Evolutionary conservation across 2,329 filamentous ascomycete genomes (phyloP).

Genomic region (Xylaria sp.): DNA sequence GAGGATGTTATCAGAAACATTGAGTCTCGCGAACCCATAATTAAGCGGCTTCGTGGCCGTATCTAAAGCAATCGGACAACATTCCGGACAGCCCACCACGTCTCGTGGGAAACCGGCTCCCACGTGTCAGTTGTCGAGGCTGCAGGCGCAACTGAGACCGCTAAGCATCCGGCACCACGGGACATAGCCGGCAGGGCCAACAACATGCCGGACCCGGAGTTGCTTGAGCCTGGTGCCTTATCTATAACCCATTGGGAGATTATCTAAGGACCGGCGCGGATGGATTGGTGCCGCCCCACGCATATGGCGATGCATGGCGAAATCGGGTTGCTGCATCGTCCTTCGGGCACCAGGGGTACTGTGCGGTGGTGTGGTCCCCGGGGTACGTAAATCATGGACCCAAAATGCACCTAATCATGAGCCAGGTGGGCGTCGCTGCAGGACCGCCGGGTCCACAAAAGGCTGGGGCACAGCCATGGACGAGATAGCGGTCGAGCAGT

Average conservation of each 20-base stretch:
- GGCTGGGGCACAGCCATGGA: slow-evolving; percentile 49
- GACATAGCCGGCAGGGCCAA: slow-evolving; percentile 6
- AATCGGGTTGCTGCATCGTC: slow-evolving; percentile 3
- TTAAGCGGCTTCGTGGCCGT: not conserved
- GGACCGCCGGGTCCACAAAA: slow-evolving; percentile 49
- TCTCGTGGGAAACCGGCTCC: slow-evolving; percentile 6
- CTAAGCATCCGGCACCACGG: slow-evolving; percentile 8
- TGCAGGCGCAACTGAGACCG: not conserved
- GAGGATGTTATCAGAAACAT: not conserved
- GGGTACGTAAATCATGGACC: slow-evolving; percentile 13
- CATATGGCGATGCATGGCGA: slow-evolving; percentile 5
- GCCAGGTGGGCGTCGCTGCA: slow-evolving; percentile 41
- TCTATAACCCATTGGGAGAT: slow-evolving; percentile 10
- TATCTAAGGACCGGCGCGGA: slow-evolving; percentile 5
- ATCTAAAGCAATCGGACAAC: not conserved
- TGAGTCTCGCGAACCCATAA: not conserved
- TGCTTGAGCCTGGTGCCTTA: slow-evolving; percentile 8
- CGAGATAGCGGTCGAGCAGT: slow-evolving; percentile 43
- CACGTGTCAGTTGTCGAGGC: slow-evolving; percentile 12
- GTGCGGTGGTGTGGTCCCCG: slow-evolving; percentile 6
- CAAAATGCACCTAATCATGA: slow-evolving; percentile 13
- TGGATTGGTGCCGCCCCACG: slow-evolving; percentile 1
- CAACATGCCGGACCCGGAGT: not conserved
- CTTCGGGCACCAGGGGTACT: slow-evolving; percentile 2
- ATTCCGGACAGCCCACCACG: slow-evolving; percentile 1